Evolutionary conservation across 495 filamentous ascomycete genomes (phyloP), one percentile per base, ranked within the genome.

Genomic region (Tuber microsphaerosporum): DNA sequence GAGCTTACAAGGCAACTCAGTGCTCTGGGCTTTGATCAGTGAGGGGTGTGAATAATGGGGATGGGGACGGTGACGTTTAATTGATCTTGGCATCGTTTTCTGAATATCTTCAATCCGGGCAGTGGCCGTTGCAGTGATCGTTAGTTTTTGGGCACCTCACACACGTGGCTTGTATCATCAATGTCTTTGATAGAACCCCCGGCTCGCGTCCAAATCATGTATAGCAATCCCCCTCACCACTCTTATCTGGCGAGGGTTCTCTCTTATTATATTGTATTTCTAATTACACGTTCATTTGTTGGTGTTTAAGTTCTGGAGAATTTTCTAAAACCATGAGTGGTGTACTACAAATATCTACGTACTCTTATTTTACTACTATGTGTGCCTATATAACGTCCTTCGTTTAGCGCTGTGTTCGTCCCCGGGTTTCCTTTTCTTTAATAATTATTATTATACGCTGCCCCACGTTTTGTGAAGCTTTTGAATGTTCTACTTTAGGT

Each of bases 1-100:
- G 95, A 97, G 84, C 87, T 99, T 31, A 91, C 97, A 72, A 88
- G 93, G 45, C 93, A 98, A 83, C 87, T 99, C 42, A 93, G 97
- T 79, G 86, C 87, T 10, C 85, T 99, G 43, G 96, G 95, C 0
- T 94, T 98, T 75, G 92, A 97, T 83, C 83, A 83, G 65, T 81
- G 75, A 73, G 70, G 70, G 61, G 12, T 45, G 61, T 51, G 65
- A 68, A 71, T 71, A 44, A 6, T 26, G 19, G 45, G 65, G 71
- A 37, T 78, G 65, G 26, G 22, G 65, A 12, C 12, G 14, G 14
- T 34, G 56, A 19, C 17, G 56, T 65, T 34, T 65, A 19, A 19
- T 34, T 34, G 56, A 31, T 34, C 26, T 34, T 34, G 26, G 56
- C 7, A 65, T 65, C 14, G 26, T 65, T 65, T 34, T 8, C 56